Conservation (phyloP, 331 rosid species). For the Acacia concinna region DNA sequence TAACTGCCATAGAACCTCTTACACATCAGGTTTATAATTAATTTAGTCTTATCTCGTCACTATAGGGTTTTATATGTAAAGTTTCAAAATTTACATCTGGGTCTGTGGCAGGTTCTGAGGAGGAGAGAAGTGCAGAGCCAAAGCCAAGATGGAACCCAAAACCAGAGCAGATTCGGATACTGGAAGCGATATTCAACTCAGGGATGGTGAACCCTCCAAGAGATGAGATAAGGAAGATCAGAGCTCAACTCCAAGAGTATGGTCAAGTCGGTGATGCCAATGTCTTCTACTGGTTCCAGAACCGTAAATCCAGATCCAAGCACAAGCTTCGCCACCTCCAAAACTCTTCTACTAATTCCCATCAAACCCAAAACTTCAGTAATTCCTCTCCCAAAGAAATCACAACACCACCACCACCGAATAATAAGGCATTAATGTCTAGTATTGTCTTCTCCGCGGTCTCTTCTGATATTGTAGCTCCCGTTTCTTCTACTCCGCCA, state of each 20-base stretch:
- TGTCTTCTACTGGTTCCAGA: slow-evolving; percentile 97
- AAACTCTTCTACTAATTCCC: slow-evolving; percentile 35
- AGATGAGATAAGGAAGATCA: slow-evolving; percentile 88
- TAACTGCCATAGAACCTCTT: slow-evolving; percentile 67
- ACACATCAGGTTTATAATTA: slow-evolving; percentile 54
- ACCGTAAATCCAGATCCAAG: slow-evolving; percentile 94
- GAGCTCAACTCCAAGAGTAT: slow-evolving; percentile 85
- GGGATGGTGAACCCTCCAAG: slow-evolving; percentile 98
- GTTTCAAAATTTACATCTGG: not conserved
- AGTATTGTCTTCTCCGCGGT: slow-evolving; percentile 44
- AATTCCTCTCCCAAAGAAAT: slow-evolving; percentile 42
- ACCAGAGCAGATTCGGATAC: slow-evolving; percentile 89
- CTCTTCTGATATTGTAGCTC: slow-evolving; percentile 24
- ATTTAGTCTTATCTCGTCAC: not conserved
- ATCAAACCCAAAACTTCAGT: slow-evolving; percentile 34
- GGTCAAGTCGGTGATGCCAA: slow-evolving; percentile 98
- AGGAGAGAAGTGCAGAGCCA: slow-evolving; percentile 94
- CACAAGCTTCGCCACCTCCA: slow-evolving; percentile 92
- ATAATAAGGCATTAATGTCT: not conserved
- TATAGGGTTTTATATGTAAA: not conserved
- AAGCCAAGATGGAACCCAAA: slow-evolving; percentile 98
- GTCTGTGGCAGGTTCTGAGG: slow-evolving; percentile 38
- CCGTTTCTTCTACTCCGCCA: slow-evolving; percentile 45
- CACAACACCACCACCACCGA: not conserved
- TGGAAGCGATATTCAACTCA: slow-evolving; percentile 93